Evolutionary conservation across 164 flowering plant species (phyloP).

Genomic region (Stephania yunnanensis): DNA sequence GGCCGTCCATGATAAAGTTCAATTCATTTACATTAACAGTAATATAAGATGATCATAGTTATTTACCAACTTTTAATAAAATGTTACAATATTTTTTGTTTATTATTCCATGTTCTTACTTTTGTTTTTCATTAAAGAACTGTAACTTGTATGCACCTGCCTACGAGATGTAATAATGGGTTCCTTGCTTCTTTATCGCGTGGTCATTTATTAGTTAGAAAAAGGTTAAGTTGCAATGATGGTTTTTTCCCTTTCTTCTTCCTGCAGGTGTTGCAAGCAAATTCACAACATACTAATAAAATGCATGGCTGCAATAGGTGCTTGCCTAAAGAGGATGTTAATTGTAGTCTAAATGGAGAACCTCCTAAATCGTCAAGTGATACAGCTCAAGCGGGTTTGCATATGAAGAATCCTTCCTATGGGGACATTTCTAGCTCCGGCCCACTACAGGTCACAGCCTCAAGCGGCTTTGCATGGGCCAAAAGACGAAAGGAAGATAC

Average conservation of each 20-base stretch:
- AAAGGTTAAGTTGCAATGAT: background rate
- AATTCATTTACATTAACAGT: background rate
- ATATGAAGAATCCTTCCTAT: constrained; percentile 68
- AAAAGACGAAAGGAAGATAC: constrained; percentile 57
- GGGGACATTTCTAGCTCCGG: constrained; percentile 84
- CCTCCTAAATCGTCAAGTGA: constrained; percentile 25
- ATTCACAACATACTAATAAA: constrained; percentile 15
- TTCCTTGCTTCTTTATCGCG: background rate
- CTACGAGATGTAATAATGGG: background rate
- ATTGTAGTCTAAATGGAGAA: constrained; percentile 11
- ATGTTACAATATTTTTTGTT: background rate
- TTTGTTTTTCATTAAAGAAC: background rate
- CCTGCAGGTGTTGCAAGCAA: constrained; percentile 30
- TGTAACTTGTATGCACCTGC: background rate
- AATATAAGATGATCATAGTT: background rate
- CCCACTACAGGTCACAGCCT: constrained; percentile 63
- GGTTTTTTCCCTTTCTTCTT: background rate
- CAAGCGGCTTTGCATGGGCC: constrained; percentile 97
- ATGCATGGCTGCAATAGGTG: constrained; percentile 12
- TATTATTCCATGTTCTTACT: background rate
- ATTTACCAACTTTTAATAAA: background rate
- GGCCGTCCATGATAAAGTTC: background rate
- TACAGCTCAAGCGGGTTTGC: constrained; percentile 40
- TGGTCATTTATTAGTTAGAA: no score
- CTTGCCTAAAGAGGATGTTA: constrained; percentile 18